Evolutionary conservation across 305 asterid species (phyloP).

Genomic region (Plantago coronopus): DNA sequence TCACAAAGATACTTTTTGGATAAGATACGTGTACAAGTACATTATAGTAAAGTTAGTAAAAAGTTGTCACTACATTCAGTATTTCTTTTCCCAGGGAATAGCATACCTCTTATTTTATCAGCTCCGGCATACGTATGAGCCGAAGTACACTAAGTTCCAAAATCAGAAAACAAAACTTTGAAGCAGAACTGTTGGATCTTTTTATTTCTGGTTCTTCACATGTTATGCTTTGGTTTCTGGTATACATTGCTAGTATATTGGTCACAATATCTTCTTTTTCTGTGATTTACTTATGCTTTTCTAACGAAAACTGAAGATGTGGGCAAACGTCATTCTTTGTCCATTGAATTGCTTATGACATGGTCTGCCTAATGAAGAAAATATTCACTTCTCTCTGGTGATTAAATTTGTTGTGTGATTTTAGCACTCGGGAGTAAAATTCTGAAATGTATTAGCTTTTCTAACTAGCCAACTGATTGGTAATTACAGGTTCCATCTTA

Average conservation of each 20-base stretch:
- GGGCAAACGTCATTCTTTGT: not conserved
- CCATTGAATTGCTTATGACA: not conserved
- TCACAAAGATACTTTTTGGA: no score
- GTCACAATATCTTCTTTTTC: conserved; percentile 2
- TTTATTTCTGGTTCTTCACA: not conserved
- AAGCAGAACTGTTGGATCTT: not conserved
- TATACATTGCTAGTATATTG: no score
- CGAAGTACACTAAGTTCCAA: not conserved
- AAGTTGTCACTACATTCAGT: no score
- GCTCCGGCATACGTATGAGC: not conserved
- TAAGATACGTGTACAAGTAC: no score
- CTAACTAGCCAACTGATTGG: conserved; percentile 14
- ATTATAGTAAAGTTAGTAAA: no score
- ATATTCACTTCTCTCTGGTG: not conserved
- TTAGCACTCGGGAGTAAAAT: not conserved
- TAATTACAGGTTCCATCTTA: conserved; percentile 73
- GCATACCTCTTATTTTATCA: no score
- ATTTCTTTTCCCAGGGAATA: no score
- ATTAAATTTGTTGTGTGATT: conserved; percentile 7
- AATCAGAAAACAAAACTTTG: not conserved
- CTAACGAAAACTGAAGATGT: no score
- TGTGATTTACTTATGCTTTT: not conserved
- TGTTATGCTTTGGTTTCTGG: conserved; percentile 8
- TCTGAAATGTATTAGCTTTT: not conserved
- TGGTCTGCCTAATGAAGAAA: conserved; percentile 1